Conservation (phyloP, 2,329 filamentous ascomycete genomes). For the Lachnellula willkommii region DNA sequence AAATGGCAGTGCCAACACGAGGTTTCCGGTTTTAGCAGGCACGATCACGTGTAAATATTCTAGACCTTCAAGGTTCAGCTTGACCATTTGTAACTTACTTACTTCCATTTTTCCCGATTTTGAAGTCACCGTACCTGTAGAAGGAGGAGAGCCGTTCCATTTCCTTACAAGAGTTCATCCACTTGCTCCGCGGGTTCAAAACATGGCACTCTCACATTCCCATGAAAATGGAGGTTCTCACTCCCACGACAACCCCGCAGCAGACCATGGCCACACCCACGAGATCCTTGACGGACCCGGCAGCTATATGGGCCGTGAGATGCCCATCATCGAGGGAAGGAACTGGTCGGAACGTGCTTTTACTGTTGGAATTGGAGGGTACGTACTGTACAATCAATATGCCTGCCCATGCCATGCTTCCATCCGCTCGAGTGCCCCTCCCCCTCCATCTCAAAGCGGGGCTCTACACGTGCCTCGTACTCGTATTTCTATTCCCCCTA, state of each 20-base stretch:
- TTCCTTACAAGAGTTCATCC: neutral
- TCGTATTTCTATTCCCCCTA: neutral
- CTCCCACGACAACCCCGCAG: conserved; percentile 44
- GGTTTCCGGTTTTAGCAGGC: neutral
- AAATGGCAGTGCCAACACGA: neutral
- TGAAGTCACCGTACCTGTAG: neutral
- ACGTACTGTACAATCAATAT: conserved; percentile 23
- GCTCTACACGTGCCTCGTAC: conserved; percentile 12
- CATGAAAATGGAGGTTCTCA: conserved; percentile 46
- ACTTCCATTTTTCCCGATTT: neutral
- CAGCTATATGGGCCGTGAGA: conserved; percentile 82
- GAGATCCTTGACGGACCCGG: conserved; percentile 93
- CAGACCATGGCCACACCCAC: conserved; percentile 88
- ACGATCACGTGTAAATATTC: neutral
- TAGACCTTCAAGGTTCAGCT: neutral
- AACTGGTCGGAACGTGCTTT: conserved; percentile 87
- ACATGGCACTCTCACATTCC: conserved; percentile 18
- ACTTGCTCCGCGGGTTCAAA: neutral
- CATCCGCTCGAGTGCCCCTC: neutral
- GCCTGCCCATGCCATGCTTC: neutral
- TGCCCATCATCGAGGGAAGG: conserved; percentile 85
- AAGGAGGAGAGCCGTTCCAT: neutral
- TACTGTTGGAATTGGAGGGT: conserved; percentile 98
- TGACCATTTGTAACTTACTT: neutral
- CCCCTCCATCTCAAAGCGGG: conserved; percentile 8